Evolutionary conservation across 352 stramenopile species (phyloP), one percentile per base, ranked within the genome.

Genomic region (Pythium volutum): DNA sequence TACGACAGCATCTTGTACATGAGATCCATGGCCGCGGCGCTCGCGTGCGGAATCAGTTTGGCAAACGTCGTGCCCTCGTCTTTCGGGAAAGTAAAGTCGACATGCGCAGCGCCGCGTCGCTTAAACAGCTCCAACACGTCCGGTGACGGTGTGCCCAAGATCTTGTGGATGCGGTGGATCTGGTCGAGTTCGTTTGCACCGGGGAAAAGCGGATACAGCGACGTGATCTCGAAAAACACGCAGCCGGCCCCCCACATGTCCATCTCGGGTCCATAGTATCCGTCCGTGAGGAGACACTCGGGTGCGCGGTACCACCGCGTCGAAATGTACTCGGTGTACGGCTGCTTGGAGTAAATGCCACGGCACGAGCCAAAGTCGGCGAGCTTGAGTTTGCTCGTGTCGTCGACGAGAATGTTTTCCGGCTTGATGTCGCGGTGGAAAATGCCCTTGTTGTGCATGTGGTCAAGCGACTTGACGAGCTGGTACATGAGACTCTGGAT

Each of bases 401-500:
- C 77, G 52, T 97, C 89, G 5, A 98, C 87, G 20, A 98, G 71
- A 59, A 98, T 98, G 56, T 98, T 98, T 60, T 98, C 93, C 3
- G 94, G 95, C 64, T 98, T 98, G 56, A 98, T 98, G 59, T 98
- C 96, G 18, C 96, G 84, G 55, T 98, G 96, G 71, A 98, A 98
- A 62, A 98, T 98, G 47, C 95, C 95, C 59, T 98, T 98, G 49
- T 93, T 82, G 70, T 98, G 96, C 96, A 98, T 98, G 61, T 98
- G 93, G 59, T 98, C 89, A 15, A 98, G 82, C n/a, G 90, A 87
- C 59, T 97, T 96, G 43, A 98, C 79, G 23, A 98, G 88, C 68
- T 98, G 95, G 63, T 97, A 96, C 91, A 93, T 93, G 51, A 91
- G 76, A 34, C 74, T 85, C 67, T 88, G 81, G 34, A 91, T 79